Percentiles rank a stretch among this genome's conserved stretches.
phyloP scores from a whole-genome alignment of 768 basidiomycete genomes.

The Floccularia luteovirens region DNA sequence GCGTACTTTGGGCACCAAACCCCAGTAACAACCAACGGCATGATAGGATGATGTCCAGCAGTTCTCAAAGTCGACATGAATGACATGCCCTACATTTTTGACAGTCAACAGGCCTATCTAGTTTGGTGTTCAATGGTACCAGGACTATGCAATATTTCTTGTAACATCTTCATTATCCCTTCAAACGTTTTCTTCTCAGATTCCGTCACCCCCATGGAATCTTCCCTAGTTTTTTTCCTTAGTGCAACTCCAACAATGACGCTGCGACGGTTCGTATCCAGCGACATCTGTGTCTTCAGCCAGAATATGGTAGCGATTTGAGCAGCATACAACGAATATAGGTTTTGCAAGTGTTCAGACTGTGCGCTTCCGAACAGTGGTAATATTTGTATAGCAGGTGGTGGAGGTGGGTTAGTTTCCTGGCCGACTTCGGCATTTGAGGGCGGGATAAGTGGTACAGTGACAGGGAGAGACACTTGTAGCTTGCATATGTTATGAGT shows the following conservation, averaged over 20 bases:
- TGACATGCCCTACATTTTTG: no score
- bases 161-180: constrained; percentile 41
- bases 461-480: constrained; percentile 69
- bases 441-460: constrained; percentile 40
- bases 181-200: constrained; percentile 37
- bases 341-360: constrained; percentile 57
- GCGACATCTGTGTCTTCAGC: constrained; percentile 33
- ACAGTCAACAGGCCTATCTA: no score
- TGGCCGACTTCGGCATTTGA: constrained; percentile 22
- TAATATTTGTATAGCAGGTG: constrained; percentile 67
- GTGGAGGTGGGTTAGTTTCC: constrained; percentile 44
- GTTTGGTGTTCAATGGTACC: no score
- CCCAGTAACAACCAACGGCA: no score
- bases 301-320: constrained; percentile 86
- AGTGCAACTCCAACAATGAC: constrained; percentile 77
- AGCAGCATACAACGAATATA: constrained; percentile 77
- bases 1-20: no score
- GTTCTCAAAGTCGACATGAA: no score
- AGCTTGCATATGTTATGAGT: constrained; percentile 37
- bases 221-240: constrained; percentile 22
- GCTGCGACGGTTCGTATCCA: constrained; percentile 40
- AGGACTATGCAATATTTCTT: no score
- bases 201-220: constrained; percentile 20
- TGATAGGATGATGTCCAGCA: no score
- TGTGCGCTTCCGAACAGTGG: constrained; percentile 73